Base-by-base conservation (phyloP, 2,329 filamentous ascomycete species). In the Scedosporium dehoogii region DNA sequence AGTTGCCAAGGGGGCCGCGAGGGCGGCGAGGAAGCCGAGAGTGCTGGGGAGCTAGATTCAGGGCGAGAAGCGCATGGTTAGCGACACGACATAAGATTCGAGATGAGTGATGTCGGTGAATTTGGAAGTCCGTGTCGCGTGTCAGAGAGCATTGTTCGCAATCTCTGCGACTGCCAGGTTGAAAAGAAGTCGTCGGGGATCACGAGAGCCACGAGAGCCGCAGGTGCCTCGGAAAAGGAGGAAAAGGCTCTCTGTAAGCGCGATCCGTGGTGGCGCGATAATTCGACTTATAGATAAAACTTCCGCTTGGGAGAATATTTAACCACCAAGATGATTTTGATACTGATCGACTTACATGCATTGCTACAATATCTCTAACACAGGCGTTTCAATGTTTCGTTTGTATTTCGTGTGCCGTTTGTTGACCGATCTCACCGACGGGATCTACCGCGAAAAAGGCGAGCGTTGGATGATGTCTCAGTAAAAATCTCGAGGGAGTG, bases 1-100 rank as follows among this genome's bases (percentile, higher is more conserved):
- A 60, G 77, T 75, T 59, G 79, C 81, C 48, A 81, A 72, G 65
- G 79, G 76, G 64, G 81, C 82, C 72, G 78, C 77, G 60, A 84
- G 73, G 67, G 81, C 81, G 72, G 82, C 70, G 68, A 85, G 78
- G n/a, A 58, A 27, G 23, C 51, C 51, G 51, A 61, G 60, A 76
- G 75, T 57, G 53, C 38, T 56, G 6, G 53, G 38, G 60, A 62
- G 33, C 60, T 62, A 25, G 23, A 33, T 38, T 16, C n/a, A 16
- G 53, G n/a, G 6, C 23, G n/a, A 27, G 27, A 7, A 16, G 23
- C 12, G 51, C 21, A 25, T 23, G 4, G 23, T 55, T 25, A 55
- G 51, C 12, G 51, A 55, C 12, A 3, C 1, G 7, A 23, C 6
- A 18, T 6, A 55, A 14, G 51, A 21, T 21, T 21, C 2, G n/a